Conservation (phyloP, 371 early-diverging fungal genomes). For the Conidiobolus incongruus region DNA sequence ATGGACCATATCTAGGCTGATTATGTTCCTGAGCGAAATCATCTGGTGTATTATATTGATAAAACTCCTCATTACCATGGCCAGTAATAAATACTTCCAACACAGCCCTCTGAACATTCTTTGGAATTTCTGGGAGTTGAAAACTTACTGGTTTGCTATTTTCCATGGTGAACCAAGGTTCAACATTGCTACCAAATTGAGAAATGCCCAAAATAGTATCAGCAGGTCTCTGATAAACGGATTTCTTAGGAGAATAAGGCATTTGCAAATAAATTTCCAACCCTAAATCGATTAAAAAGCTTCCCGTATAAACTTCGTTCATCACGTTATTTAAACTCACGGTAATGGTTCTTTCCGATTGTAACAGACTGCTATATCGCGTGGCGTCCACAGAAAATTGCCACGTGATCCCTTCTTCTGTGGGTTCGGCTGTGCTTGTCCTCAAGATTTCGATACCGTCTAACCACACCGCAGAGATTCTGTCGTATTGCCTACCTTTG, state of each 20-base stretch:
- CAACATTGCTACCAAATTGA: no score
- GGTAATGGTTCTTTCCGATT: neutral
- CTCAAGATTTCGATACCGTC: neutral
- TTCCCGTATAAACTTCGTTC: slow-evolving; percentile 3
- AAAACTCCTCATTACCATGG: slow-evolving; percentile 2
- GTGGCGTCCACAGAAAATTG: neutral
- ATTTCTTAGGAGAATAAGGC: no score
- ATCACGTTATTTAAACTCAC: neutral
- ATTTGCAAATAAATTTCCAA: neutral
- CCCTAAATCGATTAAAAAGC: neutral
- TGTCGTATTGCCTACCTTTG: slow-evolving; percentile 3
- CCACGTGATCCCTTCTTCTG: neutral
- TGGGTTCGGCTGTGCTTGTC: slow-evolving; percentile 3
- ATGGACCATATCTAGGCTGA: neutral
- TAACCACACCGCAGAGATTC: neutral
- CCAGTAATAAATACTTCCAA: neutral
- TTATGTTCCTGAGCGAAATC: neutral
- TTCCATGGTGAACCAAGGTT: neutral
- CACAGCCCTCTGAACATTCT: neutral
- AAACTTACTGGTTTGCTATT: neutral
- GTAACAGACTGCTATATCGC: neutral
- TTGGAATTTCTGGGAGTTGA: neutral
- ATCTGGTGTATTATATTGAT: neutral
- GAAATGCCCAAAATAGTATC: no score
- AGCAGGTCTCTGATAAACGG: no score